phyloP scores from a whole-genome alignment of 2,329 filamentous ascomycete species.

The Elsinoe perseae region DNA sequence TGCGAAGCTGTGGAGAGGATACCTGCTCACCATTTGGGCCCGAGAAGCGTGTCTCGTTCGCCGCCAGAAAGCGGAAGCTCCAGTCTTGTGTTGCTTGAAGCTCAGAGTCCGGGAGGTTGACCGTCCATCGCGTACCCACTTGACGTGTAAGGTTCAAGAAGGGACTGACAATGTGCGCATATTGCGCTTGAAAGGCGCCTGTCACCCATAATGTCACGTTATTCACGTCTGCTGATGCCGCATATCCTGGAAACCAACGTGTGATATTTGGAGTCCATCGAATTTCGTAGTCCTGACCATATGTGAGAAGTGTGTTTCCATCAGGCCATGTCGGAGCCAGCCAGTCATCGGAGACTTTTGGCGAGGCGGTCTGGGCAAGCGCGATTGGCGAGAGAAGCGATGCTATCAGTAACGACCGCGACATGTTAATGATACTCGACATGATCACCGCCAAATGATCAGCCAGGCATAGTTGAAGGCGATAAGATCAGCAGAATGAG shows the following conservation, averaged over 20 bases:
- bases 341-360: conserved; percentile 10
- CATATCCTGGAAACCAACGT: conserved; percentile 10
- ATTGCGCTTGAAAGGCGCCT: background rate
- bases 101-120: conserved; percentile 1
- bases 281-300: background rate
- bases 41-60: background rate
- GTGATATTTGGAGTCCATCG: conserved; percentile 5
- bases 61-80: conserved; percentile 7
- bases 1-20: background rate
- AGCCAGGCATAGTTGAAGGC: conserved; percentile 10
- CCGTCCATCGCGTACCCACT: conserved; percentile 3
- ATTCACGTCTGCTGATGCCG: background rate
- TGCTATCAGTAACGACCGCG: background rate
- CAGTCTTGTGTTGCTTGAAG: conserved; percentile 9
- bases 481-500: conserved; percentile 6
- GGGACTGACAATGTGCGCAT: background rate
- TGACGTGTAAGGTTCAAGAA: conserved; percentile 2
- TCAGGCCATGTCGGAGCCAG: background rate
- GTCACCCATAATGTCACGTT: conserved; percentile 9
- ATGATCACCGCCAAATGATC: background rate
- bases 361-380: background rate
- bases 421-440: background rate
- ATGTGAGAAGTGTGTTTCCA: background rate
- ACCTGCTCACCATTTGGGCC: conserved; percentile 3
- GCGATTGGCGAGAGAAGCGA: background rate